These are phyloP conservation scores for Carpinus viminea DNA, from an alignment of 306 rosid genomes.

Conservation along the genomic window DNA sequence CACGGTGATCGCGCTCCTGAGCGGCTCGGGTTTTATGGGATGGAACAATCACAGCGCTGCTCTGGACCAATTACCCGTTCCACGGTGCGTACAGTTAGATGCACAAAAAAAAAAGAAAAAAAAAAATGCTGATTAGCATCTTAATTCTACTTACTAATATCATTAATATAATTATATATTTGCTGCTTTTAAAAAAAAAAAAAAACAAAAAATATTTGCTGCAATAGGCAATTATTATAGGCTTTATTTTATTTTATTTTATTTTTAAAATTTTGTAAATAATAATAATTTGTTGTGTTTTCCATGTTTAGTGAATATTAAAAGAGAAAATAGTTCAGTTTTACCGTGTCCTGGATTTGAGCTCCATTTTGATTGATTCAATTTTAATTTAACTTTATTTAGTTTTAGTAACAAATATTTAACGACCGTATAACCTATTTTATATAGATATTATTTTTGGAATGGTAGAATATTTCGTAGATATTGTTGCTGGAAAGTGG, in stretches of 20 bases:
- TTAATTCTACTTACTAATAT: not conserved
- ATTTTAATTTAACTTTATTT: conserved; percentile 7
- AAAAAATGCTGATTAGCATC: not conserved
- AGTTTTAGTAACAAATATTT: conserved; percentile 5
- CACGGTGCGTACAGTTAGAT: conserved; percentile 52
- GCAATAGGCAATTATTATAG: too few relatives aligned
- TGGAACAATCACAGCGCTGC: conserved; percentile 45
- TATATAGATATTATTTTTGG: not conserved
- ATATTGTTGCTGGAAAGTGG: not conserved
- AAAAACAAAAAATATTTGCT: too few relatives aligned
- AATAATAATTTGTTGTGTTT: not conserved
- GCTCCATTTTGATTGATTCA: not conserved
- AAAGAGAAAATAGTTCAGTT: not conserved
- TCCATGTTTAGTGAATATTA: conserved; percentile 4
- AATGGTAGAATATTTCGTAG: not conserved
- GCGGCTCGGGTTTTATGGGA: conserved; percentile 49
- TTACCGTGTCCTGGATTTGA: not conserved
- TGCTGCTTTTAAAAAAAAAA: not conserved
- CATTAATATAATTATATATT: not conserved
- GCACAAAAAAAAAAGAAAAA: not conserved
- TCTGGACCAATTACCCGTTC: conserved; percentile 33
- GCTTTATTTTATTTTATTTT: too few relatives aligned
- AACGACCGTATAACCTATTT: too few relatives aligned
- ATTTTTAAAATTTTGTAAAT: too few relatives aligned
- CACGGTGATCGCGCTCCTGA: conserved; percentile 48